phyloP scores from a whole-genome alignment of 768 basidiomycete genomes.

The Clavaria fumosa region DNA sequence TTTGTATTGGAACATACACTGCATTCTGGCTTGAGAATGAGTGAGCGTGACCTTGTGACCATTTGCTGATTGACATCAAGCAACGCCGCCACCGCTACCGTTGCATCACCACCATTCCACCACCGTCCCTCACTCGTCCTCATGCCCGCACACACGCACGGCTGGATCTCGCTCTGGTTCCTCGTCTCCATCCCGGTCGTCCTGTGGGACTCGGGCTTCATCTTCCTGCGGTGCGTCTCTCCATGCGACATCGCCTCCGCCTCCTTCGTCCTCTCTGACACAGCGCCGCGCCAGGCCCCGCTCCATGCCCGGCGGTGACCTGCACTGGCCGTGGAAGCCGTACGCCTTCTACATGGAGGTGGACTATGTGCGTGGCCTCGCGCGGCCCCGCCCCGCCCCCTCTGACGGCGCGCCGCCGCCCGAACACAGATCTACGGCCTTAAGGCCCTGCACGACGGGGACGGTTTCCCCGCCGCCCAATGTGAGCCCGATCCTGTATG shows the following conservation, averaged over 20 bases:
- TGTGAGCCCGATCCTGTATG: constrained; percentile 29
- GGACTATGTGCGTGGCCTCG: constrained; percentile 22
- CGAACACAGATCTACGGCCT: constrained; percentile 72
- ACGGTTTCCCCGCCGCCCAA: constrained; percentile 81
- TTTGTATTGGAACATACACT: too few species aligned
- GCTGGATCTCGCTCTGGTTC: constrained; percentile 53
- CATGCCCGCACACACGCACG: not conserved
- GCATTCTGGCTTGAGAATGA: too few species aligned
- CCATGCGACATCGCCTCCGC: not conserved
- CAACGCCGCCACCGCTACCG: too few species aligned
- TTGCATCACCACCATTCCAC: too few species aligned
- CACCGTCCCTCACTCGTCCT: too few species aligned
- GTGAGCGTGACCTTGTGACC: too few species aligned
- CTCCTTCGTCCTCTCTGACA: not conserved
- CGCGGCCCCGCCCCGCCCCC: too few species aligned
- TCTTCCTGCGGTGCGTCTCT: constrained; percentile 51
- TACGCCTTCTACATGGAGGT: constrained; percentile 63
- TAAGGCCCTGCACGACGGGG: constrained; percentile 40
- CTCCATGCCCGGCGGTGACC: constrained; percentile 77
- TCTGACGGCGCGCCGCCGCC: not conserved
- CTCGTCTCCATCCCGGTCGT: constrained; percentile 47
- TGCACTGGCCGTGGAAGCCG: constrained; percentile 86
- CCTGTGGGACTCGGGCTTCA: constrained; percentile 71
- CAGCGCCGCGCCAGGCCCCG: constrained; percentile 55
- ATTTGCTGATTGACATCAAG: too few species aligned